Percentiles rank a stretch among this genome's conserved stretches.
These are phyloP conservation scores for Rhizopogon sp. DNA, from an alignment of 768 basidiomycete genomes.

Conservation along the genomic window DNA sequence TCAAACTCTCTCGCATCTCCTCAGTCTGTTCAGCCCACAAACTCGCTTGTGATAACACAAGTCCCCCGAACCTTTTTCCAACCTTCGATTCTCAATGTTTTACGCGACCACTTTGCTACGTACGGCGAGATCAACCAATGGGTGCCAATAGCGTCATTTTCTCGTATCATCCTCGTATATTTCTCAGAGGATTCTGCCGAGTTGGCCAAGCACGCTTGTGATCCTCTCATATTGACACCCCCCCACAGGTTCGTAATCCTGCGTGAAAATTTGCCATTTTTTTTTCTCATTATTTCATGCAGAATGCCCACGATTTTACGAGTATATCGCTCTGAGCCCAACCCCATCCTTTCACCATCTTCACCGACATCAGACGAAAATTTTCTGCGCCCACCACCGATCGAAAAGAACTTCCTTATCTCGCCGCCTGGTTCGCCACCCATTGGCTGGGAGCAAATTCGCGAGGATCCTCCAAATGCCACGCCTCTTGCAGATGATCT, in stretches of 20 bases:
- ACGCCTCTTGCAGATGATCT: constrained; percentile 85
- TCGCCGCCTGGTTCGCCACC: constrained; percentile 98
- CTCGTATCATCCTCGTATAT: constrained; percentile 81
- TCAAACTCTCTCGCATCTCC: not conserved
- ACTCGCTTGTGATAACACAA: constrained; percentile 79
- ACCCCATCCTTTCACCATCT: constrained; percentile 45
- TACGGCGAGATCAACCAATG: constrained; percentile 87
- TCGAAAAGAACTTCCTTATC: constrained; percentile 94
- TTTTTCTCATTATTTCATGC: constrained; percentile 7
- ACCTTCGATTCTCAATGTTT: constrained; percentile 56
- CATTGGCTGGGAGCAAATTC: constrained; percentile 90
- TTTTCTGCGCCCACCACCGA: constrained; percentile 63
- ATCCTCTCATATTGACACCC: constrained; percentile 57
- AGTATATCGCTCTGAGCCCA: constrained; percentile 71
- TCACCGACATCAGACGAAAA: constrained; percentile 21
- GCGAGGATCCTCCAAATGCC: constrained; percentile 86
- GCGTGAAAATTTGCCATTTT: not conserved
- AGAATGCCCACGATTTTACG: constrained; percentile 52
- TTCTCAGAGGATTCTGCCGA: constrained; percentile 58
- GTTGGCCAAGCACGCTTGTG: constrained; percentile 58
- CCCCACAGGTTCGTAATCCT: constrained; percentile 42
- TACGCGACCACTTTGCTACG: constrained; percentile 65
- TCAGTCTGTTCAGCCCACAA: constrained; percentile 42
- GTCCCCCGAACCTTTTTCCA: constrained; percentile 78
- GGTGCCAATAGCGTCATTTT: constrained; percentile 82